Evolutionary conservation across 495 filamentous ascomycete genomes (phyloP), one percentile per base, ranked within the genome.

Genomic region (Lepraria neglecta): DNA sequence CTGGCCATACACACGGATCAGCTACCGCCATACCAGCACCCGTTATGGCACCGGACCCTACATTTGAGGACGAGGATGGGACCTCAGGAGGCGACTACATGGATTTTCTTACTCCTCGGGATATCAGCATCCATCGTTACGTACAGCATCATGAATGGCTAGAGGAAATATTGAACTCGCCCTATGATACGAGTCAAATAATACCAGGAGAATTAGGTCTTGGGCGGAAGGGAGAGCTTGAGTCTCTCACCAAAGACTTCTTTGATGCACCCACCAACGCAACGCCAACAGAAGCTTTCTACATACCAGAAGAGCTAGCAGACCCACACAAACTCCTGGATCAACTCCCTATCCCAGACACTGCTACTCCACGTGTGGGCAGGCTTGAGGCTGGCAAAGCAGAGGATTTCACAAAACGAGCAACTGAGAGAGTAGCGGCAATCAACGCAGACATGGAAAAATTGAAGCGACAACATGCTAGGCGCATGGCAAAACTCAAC

Each of bases 71-170:
- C 63, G 89, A 92, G 57, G 94, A 97, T 71, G 91, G 95, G 65
- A 86, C 87, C 3, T 85, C 86, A 5, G 80, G 86, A 3, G 91
- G 91, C 17, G 94, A 98, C 68, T 78, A 88, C 67, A 86, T 98
- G 68, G 94, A 98, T 67, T 80, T 90, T 54, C 75, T 95, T 42
- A 92, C 87, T 0, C 91, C 92, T 19, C 85, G 91, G 7, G 94
- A 97, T 61, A 85, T 97, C 65, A 92, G 89, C 66, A 76, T 85
- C 63, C 81, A 83, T 66, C 79, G 94, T 51, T 98, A 95, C 69
- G 86, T 84, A 64, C 94, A 96, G 67, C 94, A 98, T 68, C 94
- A 97, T 65, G 91, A 96, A 72, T 97, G 92, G 94, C 95, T 97
- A 88, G 94, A 96, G 68, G 92, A 98, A 73, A 84, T 98, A n/a